Evolutionary conservation across 1,284 basidiomycete species (phyloP), one percentile per base, ranked within the genome.

Genomic region (Cutaneotrichosporon spelunceum): DNA sequence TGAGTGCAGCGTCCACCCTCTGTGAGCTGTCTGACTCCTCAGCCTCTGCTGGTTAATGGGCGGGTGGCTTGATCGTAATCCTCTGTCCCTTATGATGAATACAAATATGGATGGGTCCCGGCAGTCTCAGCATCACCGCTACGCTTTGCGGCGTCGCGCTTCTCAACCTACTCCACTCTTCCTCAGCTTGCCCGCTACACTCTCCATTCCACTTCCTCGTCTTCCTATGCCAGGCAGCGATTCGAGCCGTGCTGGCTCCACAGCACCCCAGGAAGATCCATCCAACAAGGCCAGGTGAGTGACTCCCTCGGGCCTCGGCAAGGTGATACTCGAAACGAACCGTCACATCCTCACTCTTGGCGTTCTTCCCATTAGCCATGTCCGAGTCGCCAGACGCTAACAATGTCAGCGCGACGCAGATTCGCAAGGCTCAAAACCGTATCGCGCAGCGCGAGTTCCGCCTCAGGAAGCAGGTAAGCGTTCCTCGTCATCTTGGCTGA

Each of bases 361-460:
- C 34, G 34, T 36, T 36, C 11, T 3, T 16, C 34, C 34, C 39
- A 42, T 42, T 42, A 42, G 39, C n/a, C 39, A 42, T 52, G 50
- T 52, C 50, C 5, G 19, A n/a, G 50, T 36, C 50, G n/a, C 29
- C 30, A 21, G 50, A 14, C 34, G 53, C 61, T 66, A 50, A 66
- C 54, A n/a, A 42, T 42, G 27, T 24, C 50, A 70, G 68, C 29
- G 71, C 70, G 13, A 70, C 64, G 7, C 68, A 72, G 55, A 69
- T 69, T 14, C 79, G 75, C 53, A 77, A 77, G 53, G 72, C 75
- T 5, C 92, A 95, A 78, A 95, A 95, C 74, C 84, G 93, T 60
- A 91, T 94, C 62, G 92, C 92, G 1, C 93, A 95, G 77, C 85
- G 92, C 53, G 92, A 95, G 78, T 95, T 95, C 71, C 85, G 92